Evolutionary conservation across 108 stramenopile genomes (phyloP).

Genomic region (Nannochloropsis salina): DNA sequence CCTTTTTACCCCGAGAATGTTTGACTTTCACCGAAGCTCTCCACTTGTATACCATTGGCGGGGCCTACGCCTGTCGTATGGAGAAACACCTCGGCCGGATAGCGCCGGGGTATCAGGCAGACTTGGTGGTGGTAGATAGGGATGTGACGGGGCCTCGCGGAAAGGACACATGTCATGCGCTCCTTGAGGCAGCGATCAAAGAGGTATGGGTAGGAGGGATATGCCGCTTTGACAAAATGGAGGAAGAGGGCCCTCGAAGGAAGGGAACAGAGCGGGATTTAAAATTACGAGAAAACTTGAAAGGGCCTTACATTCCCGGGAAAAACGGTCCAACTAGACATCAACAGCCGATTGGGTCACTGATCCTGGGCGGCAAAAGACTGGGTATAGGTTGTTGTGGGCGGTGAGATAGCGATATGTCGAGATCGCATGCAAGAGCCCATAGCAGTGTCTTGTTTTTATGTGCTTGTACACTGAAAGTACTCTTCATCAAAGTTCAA

Average conservation of each 20-base stretch:
- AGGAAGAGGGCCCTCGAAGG: neutral
- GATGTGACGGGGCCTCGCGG: neutral
- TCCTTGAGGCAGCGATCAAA: constrained; percentile 39
- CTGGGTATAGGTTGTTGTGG: constrained; percentile 6
- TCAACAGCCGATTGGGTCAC: neutral
- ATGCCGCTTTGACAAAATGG: constrained; percentile 22
- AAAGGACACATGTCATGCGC: neutral
- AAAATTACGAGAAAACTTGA: neutral
- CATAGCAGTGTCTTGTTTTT: too few species aligned
- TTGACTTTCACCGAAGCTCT: constrained; percentile 52
- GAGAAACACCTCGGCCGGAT: constrained; percentile 35
- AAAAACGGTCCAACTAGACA: constrained; percentile 40
- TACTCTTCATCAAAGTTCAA: too few species aligned
- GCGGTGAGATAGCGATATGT: constrained; percentile 12
- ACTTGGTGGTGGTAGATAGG: constrained; percentile 42
- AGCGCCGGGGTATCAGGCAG: constrained; percentile 33
- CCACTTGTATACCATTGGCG: constrained; percentile 50
- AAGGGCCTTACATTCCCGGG: constrained; percentile 36
- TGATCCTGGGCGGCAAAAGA: neutral
- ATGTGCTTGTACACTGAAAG: too few species aligned
- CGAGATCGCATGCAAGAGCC: neutral
- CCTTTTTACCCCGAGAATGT: constrained; percentile 37
- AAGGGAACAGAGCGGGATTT: neutral
- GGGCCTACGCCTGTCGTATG: constrained; percentile 35
- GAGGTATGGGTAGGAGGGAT: constrained; percentile 45